A percentile compares a stretch with the other conserved stretches of the same genome.
Evolutionary conservation across 2,329 filamentous ascomycete genomes (phyloP).

Genomic region (Scytalidium lignicola): DNA sequence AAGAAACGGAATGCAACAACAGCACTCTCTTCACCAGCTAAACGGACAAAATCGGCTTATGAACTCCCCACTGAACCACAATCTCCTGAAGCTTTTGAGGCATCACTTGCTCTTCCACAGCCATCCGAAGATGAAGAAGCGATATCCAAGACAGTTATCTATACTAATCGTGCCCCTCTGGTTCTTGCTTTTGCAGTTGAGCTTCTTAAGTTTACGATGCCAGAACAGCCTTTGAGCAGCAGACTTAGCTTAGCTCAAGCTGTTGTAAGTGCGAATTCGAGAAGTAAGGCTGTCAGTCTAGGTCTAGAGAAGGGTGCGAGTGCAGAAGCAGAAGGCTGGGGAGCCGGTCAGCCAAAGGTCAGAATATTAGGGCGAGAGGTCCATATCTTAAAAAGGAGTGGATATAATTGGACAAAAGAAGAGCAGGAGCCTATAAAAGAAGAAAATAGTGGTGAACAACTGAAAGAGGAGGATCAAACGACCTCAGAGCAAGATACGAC

Average conservation of each 20-base stretch:
- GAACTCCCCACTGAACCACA: constrained; percentile 20
- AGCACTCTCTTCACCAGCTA: constrained; percentile 14
- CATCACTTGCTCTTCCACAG: constrained; percentile 52
- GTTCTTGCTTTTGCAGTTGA: constrained; percentile 75
- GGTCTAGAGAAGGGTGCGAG: constrained; percentile 61
- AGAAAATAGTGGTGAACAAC: constrained; percentile 3
- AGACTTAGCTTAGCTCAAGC: constrained; percentile 78
- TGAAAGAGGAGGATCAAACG: constrained; percentile 6
- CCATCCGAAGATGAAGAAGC: constrained; percentile 51
- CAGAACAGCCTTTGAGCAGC: constrained; percentile 79
- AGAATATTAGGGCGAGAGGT: constrained; percentile 70
- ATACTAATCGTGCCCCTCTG: constrained; percentile 77
- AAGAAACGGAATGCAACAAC: constrained; percentile 19
- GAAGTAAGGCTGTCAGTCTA: constrained; percentile 68
- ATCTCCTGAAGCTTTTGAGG: constrained; percentile 55
- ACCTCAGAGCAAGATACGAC: not conserved
- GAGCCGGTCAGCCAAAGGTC: constrained; percentile 65
- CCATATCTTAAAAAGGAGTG: constrained; percentile 70
- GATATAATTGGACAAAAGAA: constrained; percentile 52
- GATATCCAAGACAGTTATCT: constrained; percentile 52
- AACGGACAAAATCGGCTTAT: constrained; percentile 23
- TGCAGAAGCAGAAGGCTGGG: constrained; percentile 67
- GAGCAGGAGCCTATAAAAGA: constrained; percentile 6
- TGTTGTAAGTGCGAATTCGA: constrained; percentile 75
- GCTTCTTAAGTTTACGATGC: constrained; percentile 74